These are phyloP conservation scores for Aquilaria yunnanensis DNA, from an alignment of 345 rosid species.

Conservation along the genomic window DNA sequence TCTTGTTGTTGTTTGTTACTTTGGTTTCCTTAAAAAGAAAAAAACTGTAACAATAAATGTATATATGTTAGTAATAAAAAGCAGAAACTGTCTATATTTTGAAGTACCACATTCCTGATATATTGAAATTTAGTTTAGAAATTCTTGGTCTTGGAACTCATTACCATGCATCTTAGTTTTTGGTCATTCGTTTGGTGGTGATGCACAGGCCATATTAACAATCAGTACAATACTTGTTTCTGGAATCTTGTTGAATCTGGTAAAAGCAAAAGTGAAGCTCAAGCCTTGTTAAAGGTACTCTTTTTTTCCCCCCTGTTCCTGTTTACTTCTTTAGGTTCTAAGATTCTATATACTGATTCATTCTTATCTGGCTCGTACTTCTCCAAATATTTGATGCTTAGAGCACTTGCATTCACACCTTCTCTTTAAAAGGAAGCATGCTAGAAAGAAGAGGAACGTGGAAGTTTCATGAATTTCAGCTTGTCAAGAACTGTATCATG, in stretches of 20 bases:
- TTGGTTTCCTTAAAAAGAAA: background rate
- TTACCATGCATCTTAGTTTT: background rate
- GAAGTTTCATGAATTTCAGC: too few relatives aligned
- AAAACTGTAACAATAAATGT: background rate
- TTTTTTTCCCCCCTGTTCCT: background rate
- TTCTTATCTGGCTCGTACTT: background rate
- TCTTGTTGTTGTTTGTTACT: background rate
- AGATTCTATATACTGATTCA: background rate
- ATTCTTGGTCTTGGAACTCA: background rate
- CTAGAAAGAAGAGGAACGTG: too few relatives aligned
- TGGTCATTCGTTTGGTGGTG: conserved; percentile 2
- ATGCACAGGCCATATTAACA: conserved; percentile 83
- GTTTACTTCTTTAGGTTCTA: background rate
- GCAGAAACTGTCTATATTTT: background rate
- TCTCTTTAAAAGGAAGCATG: too few relatives aligned
- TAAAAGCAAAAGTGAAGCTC: conserved; percentile 70
- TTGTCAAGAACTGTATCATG: too few relatives aligned
- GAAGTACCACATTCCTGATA: background rate
- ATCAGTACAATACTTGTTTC: conserved; percentile 92
- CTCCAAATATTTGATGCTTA: background rate
- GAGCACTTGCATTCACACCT: too few relatives aligned
- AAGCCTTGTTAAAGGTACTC: conserved; percentile 60
- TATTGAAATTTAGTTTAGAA: background rate
- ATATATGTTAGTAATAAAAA: background rate
- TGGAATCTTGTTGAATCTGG: conserved; percentile 93